Base-by-base conservation (phyloP, 2,329 filamentous ascomycete genomes). In the Diaporthe sp. region DNA sequence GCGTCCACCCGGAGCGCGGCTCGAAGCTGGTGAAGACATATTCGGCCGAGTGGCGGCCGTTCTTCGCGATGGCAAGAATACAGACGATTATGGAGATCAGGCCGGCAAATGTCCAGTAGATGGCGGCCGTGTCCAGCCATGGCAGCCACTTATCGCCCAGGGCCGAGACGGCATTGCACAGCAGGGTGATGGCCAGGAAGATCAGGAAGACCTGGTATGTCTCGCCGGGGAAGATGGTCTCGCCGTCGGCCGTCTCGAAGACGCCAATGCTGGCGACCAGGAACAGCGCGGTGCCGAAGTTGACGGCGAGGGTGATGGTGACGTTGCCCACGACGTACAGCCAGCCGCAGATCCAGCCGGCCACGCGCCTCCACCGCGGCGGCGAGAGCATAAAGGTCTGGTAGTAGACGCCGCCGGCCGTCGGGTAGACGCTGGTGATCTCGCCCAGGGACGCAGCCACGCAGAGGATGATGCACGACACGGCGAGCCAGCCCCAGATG, bases 261-360 rank as follows among this genome's bases (percentile, higher is more conserved):
- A 91, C 86, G 73, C 90, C 89, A 81, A 91, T 80, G 79, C 88
- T 89, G 19, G 84, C 86, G 72, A 89, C 85, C 73, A 90, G 82
- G 81, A 91, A 88, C 77, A 95, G 90, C 0, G 92, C 93, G 4
- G 94, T 94, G 9, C 93, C 94, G 79, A 95, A 95, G 85, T 94
- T 94, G 80, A 95, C 93, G n/a, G 93, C 90, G n/a, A 95, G 86
- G 0, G 93, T 95, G 78, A 96, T 96, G 77, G 92, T 94, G 81
- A 95, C 92, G 84, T 95, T 95, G 74, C 94, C 94, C 69, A 94
- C 91, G 25, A 94, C 89, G 80, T 94, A 95, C 30, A 92, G 86
- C 93, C 93, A 95, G 75, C 93, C 93, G 77, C 91, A 93, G 75
- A 94, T 90, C 90, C 92, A 95, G 42, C 91, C 91, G 22, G 92